Evolutionary conservation across 2,329 filamentous ascomycete species (phyloP).

Genomic region (Anisogramma anomala): DNA sequence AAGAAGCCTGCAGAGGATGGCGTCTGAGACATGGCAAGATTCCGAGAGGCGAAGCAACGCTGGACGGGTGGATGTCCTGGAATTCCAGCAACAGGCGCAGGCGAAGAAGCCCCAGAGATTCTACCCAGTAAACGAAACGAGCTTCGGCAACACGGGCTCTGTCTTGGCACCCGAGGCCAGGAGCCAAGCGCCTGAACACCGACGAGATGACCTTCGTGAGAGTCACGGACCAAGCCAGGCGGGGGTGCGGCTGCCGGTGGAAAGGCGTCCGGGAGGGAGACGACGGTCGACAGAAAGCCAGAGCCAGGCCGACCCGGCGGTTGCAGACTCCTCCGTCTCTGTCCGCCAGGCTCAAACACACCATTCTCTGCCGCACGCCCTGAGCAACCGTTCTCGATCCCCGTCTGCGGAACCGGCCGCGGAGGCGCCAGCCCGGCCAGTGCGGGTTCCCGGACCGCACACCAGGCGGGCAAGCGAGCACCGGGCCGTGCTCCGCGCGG

Average conservation of each 20-base stretch:
- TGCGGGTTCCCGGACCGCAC: conserved; percentile 1
- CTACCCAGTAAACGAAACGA: conserved; percentile 1
- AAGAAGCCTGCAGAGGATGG: conserved; percentile 8
- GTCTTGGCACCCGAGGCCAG: neutral
- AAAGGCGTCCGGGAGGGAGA: neutral
- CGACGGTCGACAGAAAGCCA: neutral
- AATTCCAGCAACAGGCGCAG: conserved; percentile 7
- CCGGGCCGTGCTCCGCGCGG: neutral
- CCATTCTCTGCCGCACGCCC: neutral
- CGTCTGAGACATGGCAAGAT: conserved; percentile 5
- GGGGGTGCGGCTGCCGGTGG: neutral
- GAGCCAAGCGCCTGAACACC: neutral
- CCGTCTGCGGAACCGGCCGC: conserved; percentile 8
- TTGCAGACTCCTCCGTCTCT: neutral
- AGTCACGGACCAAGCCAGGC: neutral
- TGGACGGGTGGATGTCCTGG: conserved; percentile 2
- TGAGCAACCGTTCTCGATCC: neutral
- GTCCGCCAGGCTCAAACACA: neutral
- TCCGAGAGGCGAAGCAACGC: neutral
- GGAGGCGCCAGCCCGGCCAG: neutral
- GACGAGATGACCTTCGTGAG: conserved; percentile 2
- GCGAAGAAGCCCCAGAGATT: conserved; percentile 11
- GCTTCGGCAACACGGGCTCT: neutral
- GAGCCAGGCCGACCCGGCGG: neutral
- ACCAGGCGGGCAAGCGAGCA: neutral